Percentiles rank a stretch among this genome's conserved stretches.
These are phyloP conservation scores for Aspergillus leporis DNA, from an alignment of 495 filamentous ascomycete genomes.

Conservation along the genomic window DNA sequence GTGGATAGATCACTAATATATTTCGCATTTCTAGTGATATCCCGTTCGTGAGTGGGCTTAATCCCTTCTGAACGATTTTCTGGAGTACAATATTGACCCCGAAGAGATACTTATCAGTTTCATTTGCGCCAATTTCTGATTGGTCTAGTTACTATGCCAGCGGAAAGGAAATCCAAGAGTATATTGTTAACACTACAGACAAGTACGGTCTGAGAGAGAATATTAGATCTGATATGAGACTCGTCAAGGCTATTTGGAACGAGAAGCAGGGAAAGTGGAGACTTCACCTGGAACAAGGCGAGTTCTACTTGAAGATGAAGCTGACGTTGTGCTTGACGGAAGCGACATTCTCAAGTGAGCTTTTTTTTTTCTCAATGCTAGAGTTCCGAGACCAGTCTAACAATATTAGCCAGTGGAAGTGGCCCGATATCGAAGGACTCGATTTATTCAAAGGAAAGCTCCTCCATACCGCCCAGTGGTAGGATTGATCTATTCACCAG, in stretches of 20 bases:
- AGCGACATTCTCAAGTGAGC: conserved; percentile 2
- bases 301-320: conserved; percentile 1
- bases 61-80: background rate
- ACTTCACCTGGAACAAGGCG: conserved; percentile 1
- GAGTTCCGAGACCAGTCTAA: background rate
- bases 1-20: background rate
- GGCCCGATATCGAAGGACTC: conserved; percentile 46
- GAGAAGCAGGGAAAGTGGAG: conserved; percentile 30
- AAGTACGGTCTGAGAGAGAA: conserved; percentile 56
- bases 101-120: conserved; percentile 35
- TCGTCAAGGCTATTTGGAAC: conserved; percentile 51
- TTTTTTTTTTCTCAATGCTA: background rate
- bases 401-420: conserved; percentile 33
- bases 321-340: conserved; percentile 3
- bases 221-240: conserved; percentile 42
- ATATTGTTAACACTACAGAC: conserved; percentile 50
- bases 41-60: background rate
- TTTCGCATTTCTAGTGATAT: background rate
- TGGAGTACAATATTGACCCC: background rate
- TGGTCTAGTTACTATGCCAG: conserved; percentile 59
- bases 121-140: conserved; percentile 59
- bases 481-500: background rate
- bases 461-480: conserved; percentile 47
- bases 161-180: conserved; percentile 59
- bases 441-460: conserved; percentile 42